Percentiles rank a stretch among this genome's conserved stretches.
phyloP scores from a whole-genome alignment of 208 protist species.

The Endotrypanum monterogeii region DNA sequence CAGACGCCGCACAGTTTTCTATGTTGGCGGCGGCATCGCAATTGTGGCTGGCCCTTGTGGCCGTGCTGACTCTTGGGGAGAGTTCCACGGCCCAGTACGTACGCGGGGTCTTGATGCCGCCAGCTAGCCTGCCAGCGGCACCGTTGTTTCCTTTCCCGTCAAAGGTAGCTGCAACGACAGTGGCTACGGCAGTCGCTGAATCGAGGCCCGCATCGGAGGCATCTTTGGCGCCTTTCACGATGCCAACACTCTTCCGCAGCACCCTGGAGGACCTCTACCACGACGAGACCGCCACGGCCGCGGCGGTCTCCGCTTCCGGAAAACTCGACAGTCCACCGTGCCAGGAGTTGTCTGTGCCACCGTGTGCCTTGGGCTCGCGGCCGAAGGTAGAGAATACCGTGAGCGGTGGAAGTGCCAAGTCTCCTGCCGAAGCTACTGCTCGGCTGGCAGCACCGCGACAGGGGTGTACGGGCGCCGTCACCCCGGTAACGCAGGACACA shows the following conservation, averaged over 20 bases:
- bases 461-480: not conserved
- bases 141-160: not conserved
- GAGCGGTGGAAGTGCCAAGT: not conserved
- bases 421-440: not conserved
- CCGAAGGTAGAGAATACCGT: not conserved
- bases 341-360: not conserved
- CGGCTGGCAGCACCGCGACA: not conserved
- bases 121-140: not conserved
- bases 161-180: not conserved
- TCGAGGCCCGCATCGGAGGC: not conserved
- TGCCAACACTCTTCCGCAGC: slow-evolving; percentile 28
- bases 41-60: slow-evolving; percentile 25
- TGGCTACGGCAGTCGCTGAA: not conserved
- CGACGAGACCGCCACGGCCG: slow-evolving; percentile 12
- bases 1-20: not conserved
- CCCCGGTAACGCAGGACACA: slow-evolving; percentile 10
- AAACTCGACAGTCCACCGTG: not conserved
- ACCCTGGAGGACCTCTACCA: slow-evolving; percentile 26
- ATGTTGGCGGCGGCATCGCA: not conserved
- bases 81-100: slow-evolving; percentile 36
- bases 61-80: slow-evolving; percentile 30
- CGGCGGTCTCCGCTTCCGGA: not conserved
- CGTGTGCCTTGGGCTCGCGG: slow-evolving; percentile 1
- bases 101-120: slow-evolving; percentile 27
- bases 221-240: slow-evolving; percentile 25